Evolutionary conservation across 345 rosid genomes (phyloP).

Genomic region (Clarkia xantiana): DNA sequence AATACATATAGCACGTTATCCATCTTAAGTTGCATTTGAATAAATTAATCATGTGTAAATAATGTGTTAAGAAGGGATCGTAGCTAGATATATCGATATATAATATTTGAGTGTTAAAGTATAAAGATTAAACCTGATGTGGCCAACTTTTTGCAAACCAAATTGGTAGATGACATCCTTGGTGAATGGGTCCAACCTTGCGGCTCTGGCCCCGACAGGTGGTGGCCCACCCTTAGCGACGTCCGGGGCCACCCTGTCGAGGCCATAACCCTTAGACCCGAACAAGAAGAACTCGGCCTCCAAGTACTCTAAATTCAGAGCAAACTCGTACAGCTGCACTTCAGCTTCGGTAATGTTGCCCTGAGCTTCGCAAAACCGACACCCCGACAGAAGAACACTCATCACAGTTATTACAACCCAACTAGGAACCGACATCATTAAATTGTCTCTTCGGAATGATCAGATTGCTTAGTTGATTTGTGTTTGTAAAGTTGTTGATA

Average conservation of each 20-base stretch:
- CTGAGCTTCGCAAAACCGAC: too few species aligned
- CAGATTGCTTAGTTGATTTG: too few species aligned
- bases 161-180: constrained; percentile 57
- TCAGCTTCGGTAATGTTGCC: constrained; percentile 6
- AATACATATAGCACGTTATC: too few species aligned
- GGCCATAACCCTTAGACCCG: constrained; percentile 59
- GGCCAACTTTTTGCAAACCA: constrained; percentile 89
- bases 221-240: constrained; percentile 56
- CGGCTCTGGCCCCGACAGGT: constrained; percentile 53
- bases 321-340: constrained; percentile 54
- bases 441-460: too few species aligned
- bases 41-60: too few species aligned
- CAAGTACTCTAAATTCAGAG: constrained; percentile 69
- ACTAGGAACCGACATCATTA: too few species aligned
- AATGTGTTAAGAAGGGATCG: too few species aligned
- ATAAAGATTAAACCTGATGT: constrained; percentile 33
- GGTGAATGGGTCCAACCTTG: constrained; percentile 40
- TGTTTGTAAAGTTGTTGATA: too few species aligned
- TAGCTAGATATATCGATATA: neutral
- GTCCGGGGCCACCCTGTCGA: constrained; percentile 53
- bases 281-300: constrained; percentile 84
- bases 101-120: too few species aligned
- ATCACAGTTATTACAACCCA: too few species aligned
- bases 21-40: too few species aligned
- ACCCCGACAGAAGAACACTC: too few species aligned